Evolutionary conservation across 352 stramenopile species (phyloP), one percentile per base, ranked within the genome.

Genomic region (Phytopythium aichiense): DNA sequence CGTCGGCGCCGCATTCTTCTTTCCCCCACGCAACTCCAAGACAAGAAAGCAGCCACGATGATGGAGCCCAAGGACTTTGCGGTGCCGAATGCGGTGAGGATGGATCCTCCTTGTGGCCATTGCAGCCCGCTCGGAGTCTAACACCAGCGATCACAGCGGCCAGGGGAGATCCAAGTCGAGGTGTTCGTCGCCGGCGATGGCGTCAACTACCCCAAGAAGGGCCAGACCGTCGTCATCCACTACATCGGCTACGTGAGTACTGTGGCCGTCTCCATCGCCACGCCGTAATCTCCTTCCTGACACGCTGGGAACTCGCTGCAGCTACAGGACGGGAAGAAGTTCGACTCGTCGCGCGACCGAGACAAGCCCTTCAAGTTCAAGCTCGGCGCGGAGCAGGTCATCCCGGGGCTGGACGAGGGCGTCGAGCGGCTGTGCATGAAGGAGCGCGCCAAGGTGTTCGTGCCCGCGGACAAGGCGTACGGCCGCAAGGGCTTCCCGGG

Each of bases 301-400:
- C 42, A 45, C 4, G 0, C 7, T 22, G 7, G 38, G 18, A 12
- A 22, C 18, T 40, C 25, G 11, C 28, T 56, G 11, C 53, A 89
- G 80, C 65, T 92, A 20, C 88, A 82, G 56, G 80, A 91, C 49
- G 84, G 84, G 40, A 87, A 76, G 58, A 83, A 90, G 56, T 91
- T 91, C 46, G 84, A 91, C 65, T 91, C 84, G 22, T 88, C 80
- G 1, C 84, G 79, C 11, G 77, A 86, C 35, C 79, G 83, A 5
- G 84, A 91, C 37, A 96, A 96, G 63, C 87, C 87, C 4, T 96
- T 96, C 69, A 92, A 92, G 73, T 96, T 96, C 67, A 92, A 93
- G 66, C 71, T 96, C 20, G 89, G 88, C 4, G 82, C 78, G 7
- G 88, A 96, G 38, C 89, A 97, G 64, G 88, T 97, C 37, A 96